A percentile compares a stretch with the other conserved stretches of the same genome.
Evolutionary conservation across 2,329 filamentous ascomycete genomes (phyloP).

Genomic region (Paradendryphiella salina): DNA sequence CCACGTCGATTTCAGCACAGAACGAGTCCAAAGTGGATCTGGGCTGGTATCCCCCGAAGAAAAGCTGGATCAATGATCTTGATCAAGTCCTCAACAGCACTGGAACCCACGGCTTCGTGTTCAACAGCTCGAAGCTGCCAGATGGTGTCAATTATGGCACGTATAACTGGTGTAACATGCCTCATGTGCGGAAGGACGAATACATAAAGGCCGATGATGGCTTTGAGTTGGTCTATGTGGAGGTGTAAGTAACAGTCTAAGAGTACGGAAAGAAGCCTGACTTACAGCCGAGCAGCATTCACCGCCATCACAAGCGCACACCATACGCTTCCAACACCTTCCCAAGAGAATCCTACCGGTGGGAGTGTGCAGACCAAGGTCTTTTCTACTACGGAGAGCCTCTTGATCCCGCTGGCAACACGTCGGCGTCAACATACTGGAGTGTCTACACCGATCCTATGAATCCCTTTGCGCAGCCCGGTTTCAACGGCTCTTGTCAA

Average conservation of each 20-base stretch:
- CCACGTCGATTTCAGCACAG: constrained; percentile 18
- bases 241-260: constrained; percentile 58
- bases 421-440: constrained; percentile 66
- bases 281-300: constrained; percentile 52
- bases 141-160: constrained; percentile 58
- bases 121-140: constrained; percentile 66
- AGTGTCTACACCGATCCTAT: constrained; percentile 61
- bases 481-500: constrained; percentile 74
- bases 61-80: constrained; percentile 63
- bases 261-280: background rate
- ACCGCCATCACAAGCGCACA: constrained; percentile 83
- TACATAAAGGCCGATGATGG: constrained; percentile 60
- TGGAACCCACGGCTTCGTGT: constrained; percentile 74
- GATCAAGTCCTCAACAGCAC: constrained; percentile 59
- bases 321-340: constrained; percentile 79
- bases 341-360: constrained; percentile 70
- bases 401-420: constrained; percentile 51
- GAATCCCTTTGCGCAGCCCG: constrained; percentile 68
- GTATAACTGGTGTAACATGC: constrained; percentile 89
- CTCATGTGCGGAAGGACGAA: constrained; percentile 70
- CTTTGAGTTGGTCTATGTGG: constrained; percentile 74
- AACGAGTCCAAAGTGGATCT: constrained; percentile 29
- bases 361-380: constrained; percentile 71
- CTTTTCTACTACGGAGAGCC: constrained; percentile 71
- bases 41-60: constrained; percentile 43